Evolutionary conservation across 495 filamentous ascomycete genomes (phyloP).

Genomic region (Glarea lozoyensis): DNA sequence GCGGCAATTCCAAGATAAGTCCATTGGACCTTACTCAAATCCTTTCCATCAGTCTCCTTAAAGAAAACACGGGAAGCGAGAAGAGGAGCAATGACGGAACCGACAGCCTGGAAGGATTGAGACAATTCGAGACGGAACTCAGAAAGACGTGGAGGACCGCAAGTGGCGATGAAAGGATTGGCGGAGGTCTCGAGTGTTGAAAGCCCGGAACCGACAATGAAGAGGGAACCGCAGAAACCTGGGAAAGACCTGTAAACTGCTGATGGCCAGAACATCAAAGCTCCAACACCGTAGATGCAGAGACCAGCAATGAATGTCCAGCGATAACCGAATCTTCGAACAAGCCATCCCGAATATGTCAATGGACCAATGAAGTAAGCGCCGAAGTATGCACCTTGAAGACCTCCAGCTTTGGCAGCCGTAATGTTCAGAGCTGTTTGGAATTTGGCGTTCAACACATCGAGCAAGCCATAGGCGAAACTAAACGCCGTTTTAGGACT

Average conservation of each 20-base stretch:
- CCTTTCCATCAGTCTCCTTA: slow-evolving; percentile 39
- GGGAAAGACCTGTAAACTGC: slow-evolving; percentile 47
- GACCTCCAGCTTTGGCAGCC: slow-evolving; percentile 31
- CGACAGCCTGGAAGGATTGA: slow-evolving; percentile 61
- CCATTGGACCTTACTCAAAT: slow-evolving; percentile 58
- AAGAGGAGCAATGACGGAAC: slow-evolving; percentile 54
- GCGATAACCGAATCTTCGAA: slow-evolving; percentile 54
- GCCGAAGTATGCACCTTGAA: slow-evolving; percentile 38
- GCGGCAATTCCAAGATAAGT: slow-evolving; percentile 63
- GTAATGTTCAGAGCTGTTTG: slow-evolving; percentile 40
- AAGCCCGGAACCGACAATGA: slow-evolving; percentile 62
- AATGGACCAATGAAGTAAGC: slow-evolving; percentile 46
- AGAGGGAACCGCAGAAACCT: slow-evolving; percentile 61
- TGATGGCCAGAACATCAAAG: slow-evolving; percentile 52
- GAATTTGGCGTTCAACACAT: slow-evolving; percentile 47
- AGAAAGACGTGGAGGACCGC: slow-evolving; percentile 58
- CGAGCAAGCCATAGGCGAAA: slow-evolving; percentile 41
- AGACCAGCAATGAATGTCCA: slow-evolving; percentile 53
- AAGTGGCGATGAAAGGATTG: slow-evolving; percentile 46
- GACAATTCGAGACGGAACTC: slow-evolving; percentile 62
- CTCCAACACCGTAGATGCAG: slow-evolving; percentile 46
- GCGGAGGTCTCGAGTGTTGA: slow-evolving; percentile 66
- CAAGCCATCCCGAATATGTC: slow-evolving; percentile 51
- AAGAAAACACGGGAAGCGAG: slow-evolving; percentile 64
- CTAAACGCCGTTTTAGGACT: too few relatives aligned